Evolutionary conservation across 1,284 basidiomycete genomes (phyloP).

Genomic region (Erythrobasidium hasegawianum): DNA sequence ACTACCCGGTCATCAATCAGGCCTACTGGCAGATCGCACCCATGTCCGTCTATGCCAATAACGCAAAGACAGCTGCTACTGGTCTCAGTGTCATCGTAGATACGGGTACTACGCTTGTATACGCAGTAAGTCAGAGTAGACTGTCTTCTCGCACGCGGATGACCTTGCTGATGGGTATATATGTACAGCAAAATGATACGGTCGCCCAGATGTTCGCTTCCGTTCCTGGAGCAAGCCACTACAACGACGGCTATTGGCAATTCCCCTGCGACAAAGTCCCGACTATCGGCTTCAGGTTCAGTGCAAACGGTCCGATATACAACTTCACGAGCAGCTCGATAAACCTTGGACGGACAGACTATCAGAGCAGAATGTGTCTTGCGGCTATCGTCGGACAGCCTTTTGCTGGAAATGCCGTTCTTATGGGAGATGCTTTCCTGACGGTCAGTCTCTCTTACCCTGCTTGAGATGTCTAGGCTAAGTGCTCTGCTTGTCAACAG

Average conservation of each 20-base stretch:
- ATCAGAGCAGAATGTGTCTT: constrained; percentile 39
- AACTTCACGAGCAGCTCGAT: constrained; percentile 34
- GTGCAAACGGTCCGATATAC: constrained; percentile 40
- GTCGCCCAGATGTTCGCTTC: constrained; percentile 51
- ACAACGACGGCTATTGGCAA: constrained; percentile 50
- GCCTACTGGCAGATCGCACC: constrained; percentile 48
- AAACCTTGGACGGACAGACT: constrained; percentile 38
- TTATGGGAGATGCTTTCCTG: constrained; percentile 41
- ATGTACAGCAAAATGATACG: constrained; percentile 22
- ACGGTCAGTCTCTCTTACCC: no score
- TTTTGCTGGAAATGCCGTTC: constrained; percentile 45
- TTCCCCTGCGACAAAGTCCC: constrained; percentile 47
- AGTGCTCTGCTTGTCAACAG: background rate
- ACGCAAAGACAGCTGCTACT: constrained; percentile 42
- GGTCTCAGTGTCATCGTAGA: constrained; percentile 52
- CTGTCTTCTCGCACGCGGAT: no score
- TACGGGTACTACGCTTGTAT: constrained; percentile 54
- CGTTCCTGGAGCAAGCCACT: constrained; percentile 53
- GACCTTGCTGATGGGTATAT: background rate
- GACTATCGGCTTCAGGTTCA: constrained; percentile 47
- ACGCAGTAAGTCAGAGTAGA: constrained; percentile 49
- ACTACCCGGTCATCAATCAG: constrained; percentile 46
- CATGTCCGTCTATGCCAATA: constrained; percentile 42
- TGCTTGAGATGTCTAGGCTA: no score
- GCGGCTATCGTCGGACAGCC: constrained; percentile 46